phyloP scores from a whole-genome alignment of 345 rosid species.

The Mallotus nudiflorus region DNA sequence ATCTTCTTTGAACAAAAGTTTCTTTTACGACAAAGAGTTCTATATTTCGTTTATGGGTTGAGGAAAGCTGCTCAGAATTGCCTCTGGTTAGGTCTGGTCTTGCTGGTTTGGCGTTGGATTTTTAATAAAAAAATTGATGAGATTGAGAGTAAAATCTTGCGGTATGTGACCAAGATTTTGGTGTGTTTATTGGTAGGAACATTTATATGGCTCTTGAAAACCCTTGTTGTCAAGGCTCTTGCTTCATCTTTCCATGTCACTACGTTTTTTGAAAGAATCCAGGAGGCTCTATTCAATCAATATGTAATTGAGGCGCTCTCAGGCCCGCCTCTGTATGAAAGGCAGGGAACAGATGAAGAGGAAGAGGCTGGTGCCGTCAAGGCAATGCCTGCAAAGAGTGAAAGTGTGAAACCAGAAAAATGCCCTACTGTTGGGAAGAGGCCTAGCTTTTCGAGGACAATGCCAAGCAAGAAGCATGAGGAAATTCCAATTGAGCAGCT shows the following conservation, averaged over 20 bases:
- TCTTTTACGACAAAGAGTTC: slow-evolving; percentile 42
- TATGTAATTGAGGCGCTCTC: slow-evolving; percentile 43
- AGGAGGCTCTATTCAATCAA: slow-evolving; percentile 49
- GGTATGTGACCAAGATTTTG: slow-evolving; percentile 39
- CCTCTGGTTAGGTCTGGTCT: slow-evolving; percentile 41
- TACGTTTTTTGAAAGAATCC: slow-evolving; percentile 54
- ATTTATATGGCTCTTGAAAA: slow-evolving; percentile 49
- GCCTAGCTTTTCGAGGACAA: slow-evolving; percentile 4
- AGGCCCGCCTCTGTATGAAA: slow-evolving; percentile 31
- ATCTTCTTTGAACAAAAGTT: slow-evolving; percentile 40
- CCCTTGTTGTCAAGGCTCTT: slow-evolving; percentile 47
- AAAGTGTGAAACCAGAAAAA: too few species aligned
- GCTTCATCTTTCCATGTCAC: slow-evolving; percentile 50
- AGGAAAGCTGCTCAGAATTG: slow-evolving; percentile 43
- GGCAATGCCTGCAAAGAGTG: too few species aligned
- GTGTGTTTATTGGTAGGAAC: slow-evolving; percentile 43
- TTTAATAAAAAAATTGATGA: slow-evolving; percentile 31
- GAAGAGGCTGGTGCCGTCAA: too few species aligned
- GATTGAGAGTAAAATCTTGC: slow-evolving; percentile 37
- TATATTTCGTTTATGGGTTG: slow-evolving; percentile 56
- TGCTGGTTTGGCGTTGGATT: slow-evolving; percentile 40
- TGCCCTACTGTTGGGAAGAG: slow-evolving; percentile 28
- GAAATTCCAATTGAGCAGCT: slow-evolving; percentile 34
- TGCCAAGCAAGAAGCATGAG: slow-evolving; percentile 24
- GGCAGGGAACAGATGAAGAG: slow-evolving; percentile 8